Percentiles rank a stretch among this genome's conserved stretches.
Evolutionary conservation across 2,329 filamentous ascomycete genomes (phyloP).

Genomic region (Zasmidium angulare): DNA sequence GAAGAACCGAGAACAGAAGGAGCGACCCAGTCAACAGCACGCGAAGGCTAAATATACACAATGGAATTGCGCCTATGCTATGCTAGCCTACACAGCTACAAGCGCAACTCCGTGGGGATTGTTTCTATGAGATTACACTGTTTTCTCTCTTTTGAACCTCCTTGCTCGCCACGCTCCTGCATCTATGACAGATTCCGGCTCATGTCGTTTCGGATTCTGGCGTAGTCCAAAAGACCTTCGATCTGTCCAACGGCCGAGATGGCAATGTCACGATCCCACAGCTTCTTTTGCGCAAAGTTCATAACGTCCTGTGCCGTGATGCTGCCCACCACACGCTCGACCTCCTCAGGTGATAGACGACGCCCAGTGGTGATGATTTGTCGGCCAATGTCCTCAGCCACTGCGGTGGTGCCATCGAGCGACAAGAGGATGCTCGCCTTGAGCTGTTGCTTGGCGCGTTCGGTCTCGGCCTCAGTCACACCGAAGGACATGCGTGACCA

Average conservation of each 20-base stretch:
- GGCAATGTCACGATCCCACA: slow-evolving; percentile 97
- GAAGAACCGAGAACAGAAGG: not conserved
- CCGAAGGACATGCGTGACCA: slow-evolving; percentile 92
- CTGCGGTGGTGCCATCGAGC: slow-evolving; percentile 93
- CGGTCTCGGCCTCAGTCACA: slow-evolving; percentile 85
- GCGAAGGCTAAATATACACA: slow-evolving; percentile 16
- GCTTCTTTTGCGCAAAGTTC: slow-evolving; percentile 89
- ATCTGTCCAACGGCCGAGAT: slow-evolving; percentile 90
- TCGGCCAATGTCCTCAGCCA: slow-evolving; percentile 97
- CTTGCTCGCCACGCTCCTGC: slow-evolving; percentile 3
- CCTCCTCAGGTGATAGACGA: slow-evolving; percentile 86
- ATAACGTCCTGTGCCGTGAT: slow-evolving; percentile 97
- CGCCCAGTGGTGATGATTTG: slow-evolving; percentile 97
- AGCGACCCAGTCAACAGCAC: slow-evolving; percentile 3
- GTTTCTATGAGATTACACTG: slow-evolving; percentile 27
- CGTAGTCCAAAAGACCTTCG: slow-evolving; percentile 78
- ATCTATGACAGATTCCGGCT: slow-evolving; percentile 65
- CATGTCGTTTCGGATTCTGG: slow-evolving; percentile 79
- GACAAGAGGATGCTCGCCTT: slow-evolving; percentile 97
- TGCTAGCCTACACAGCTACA: slow-evolving; percentile 5
- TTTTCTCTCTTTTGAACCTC: slow-evolving; percentile 15
- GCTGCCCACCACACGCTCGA: slow-evolving; percentile 83
- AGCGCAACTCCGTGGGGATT: slow-evolving; percentile 5
- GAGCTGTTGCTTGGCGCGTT: slow-evolving; percentile 98
- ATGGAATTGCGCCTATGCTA: slow-evolving; percentile 4